Evolutionary conservation across 768 basidiomycete species (phyloP).

Genomic region (Lactarius hatsudake): DNA sequence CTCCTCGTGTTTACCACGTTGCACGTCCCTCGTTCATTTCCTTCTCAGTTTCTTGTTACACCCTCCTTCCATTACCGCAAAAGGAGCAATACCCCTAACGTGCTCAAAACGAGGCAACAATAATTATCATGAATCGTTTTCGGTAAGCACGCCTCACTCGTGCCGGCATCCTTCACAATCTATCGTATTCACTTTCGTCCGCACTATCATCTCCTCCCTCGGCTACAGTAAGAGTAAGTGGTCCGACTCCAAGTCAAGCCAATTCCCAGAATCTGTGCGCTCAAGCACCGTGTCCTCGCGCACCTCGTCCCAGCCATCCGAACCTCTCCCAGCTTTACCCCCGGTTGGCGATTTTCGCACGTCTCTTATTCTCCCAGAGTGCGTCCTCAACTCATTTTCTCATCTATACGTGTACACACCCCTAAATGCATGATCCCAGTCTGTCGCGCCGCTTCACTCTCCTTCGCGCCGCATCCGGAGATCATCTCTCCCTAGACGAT

Average conservation of each 20-base stretch:
- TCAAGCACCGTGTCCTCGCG: slow-evolving; percentile 26
- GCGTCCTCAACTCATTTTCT: slow-evolving; percentile 36
- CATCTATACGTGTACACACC: not conserved
- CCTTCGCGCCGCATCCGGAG: slow-evolving; percentile 64
- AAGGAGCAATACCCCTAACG: slow-evolving; percentile 44
- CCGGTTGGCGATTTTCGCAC: slow-evolving; percentile 79
- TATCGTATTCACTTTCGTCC: slow-evolving; percentile 16
- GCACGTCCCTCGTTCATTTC: slow-evolving; percentile 41
- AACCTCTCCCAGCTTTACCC: slow-evolving; percentile 55
- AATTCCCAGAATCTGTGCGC: slow-evolving; percentile 36
- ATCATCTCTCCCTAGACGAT: slow-evolving; percentile 62
- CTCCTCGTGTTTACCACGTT: slow-evolving; percentile 78
- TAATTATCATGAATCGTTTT: slow-evolving; percentile 66
- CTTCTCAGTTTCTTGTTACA: slow-evolving; percentile 31
- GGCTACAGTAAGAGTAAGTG: slow-evolving; percentile 76
- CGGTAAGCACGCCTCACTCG: slow-evolving; percentile 52
- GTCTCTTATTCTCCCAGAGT: slow-evolving; percentile 84
- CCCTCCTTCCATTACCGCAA: slow-evolving; percentile 25
- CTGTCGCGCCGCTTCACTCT: slow-evolving; percentile 81
- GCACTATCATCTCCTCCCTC: slow-evolving; percentile 29
- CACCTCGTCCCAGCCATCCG: slow-evolving; percentile 31
- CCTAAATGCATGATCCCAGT: slow-evolving; percentile 40
- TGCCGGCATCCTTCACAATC: slow-evolving; percentile 24
- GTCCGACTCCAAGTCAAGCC: slow-evolving; percentile 63
- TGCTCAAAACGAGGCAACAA: slow-evolving; percentile 60